Conservation (phyloP, 192 early-diverging fungal species). For the Gigaspora rosea region DNA sequence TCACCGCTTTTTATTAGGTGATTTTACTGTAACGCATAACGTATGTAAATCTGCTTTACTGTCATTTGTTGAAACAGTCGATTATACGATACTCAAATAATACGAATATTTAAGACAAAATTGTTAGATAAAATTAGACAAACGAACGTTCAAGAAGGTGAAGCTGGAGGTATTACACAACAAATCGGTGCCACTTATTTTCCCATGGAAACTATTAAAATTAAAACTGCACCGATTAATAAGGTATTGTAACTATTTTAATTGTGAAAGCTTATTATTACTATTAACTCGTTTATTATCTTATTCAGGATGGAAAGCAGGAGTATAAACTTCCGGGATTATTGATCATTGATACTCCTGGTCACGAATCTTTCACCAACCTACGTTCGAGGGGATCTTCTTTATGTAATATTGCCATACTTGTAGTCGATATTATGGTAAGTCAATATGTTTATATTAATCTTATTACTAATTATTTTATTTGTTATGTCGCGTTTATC, state of each 20-base stretch:
- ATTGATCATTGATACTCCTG: conserved; percentile 94
- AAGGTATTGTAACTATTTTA: conserved; percentile 37
- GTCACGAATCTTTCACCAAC: conserved; percentile 99
- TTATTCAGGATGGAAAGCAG: conserved; percentile 42
- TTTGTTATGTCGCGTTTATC: neutral
- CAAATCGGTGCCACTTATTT: conserved; percentile 99
- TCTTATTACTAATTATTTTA: neutral
- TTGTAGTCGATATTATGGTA: conserved; percentile 97
- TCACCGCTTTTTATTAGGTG: conserved; percentile 52
- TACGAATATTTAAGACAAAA: conserved; percentile 73
- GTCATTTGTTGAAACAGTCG: neutral
- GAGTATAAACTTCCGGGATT: conserved; percentile 77
- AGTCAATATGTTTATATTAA: neutral
- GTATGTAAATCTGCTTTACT: neutral
- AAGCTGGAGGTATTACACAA: conserved; percentile 99
- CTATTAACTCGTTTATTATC: neutral
- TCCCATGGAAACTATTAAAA: conserved; percentile 90
- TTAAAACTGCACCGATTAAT: conserved; percentile 85
- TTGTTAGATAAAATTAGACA: conserved; percentile 98
- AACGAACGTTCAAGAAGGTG: conserved; percentile 98
- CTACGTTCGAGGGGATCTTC: conserved; percentile 93
- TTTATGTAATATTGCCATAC: conserved; percentile 98
- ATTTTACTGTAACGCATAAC: conserved; percentile 66
- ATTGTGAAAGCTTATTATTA: neutral
- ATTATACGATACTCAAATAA: neutral